Base-by-base conservation (phyloP, 2,329 filamentous ascomycete genomes). In the Chaetothyriales sp. region DNA sequence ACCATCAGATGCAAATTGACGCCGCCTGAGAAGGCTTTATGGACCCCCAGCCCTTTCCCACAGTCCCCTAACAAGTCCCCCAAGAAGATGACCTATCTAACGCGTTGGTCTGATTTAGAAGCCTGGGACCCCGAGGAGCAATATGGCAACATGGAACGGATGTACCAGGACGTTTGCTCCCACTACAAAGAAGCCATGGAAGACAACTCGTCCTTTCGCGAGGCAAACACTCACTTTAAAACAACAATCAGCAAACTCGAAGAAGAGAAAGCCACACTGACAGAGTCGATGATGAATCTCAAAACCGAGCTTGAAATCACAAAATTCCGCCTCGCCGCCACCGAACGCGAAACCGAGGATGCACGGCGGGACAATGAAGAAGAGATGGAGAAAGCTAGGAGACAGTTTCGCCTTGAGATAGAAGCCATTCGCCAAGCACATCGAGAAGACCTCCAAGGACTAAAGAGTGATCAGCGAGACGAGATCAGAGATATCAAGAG, bases 121-220 rank as follows among this genome's bases (percentile, higher is more conserved):
- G 85, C 78, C 62, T 90, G 84, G 77, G 88, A 95, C 65, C 81
- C 89, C 59, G 83, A 89, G 61, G 79, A 79, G 55, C 81, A 83
- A 58, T 77, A 95, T 59, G 81, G 82, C 56, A 77, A 81, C 54
- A 83, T 95, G 69, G 86, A 94, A 61, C 73, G 75, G 18, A 76
- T 90, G 62, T 88, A 88, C 64, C 76, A 77, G 47, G 73, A 77
- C 54, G 74, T 97, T 56, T 83, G 84, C 62, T 76, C 83, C 53
- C 82, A 85, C 57, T 80, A 95, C 64, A 80, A 81, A 53, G 76
- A 77, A 29, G 82, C 85, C 19, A 76, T 83, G 9, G 77, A 76
- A 43, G 82, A 87, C 51, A 82, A 80, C 60, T 82, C 78, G 52
- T 77, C 75, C 4, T 73, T 88, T 55, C 87, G 90, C 60, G 84